phyloP scores from a whole-genome alignment of 352 stramenopile genomes.

The Vaucheria bursata region DNA sequence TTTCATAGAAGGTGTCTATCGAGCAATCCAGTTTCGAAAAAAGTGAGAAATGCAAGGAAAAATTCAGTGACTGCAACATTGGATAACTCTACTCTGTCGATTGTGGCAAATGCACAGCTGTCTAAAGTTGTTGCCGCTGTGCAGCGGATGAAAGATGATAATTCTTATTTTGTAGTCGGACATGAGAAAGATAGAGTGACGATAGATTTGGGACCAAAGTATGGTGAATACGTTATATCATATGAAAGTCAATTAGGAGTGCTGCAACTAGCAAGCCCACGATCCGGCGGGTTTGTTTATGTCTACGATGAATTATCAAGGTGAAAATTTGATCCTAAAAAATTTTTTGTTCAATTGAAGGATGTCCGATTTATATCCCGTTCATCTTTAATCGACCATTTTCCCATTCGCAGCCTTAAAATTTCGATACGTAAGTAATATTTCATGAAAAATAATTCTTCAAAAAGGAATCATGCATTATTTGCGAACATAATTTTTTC shows the following conservation, averaged over 20 bases:
- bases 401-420: background rate
- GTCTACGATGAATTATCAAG: slow-evolving; percentile 9
- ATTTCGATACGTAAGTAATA: background rate
- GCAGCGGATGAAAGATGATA: background rate
- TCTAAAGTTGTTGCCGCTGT: background rate
- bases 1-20: too few species aligned
- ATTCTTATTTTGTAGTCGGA: background rate
- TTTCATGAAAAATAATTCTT: background rate
- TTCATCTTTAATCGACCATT: background rate
- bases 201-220: slow-evolving; percentile 12
- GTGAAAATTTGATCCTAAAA: too few species aligned
- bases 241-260: background rate
- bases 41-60: too few species aligned
- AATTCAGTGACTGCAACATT: too few species aligned
- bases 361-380: background rate
- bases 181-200: background rate
- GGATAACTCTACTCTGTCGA: too few species aligned
- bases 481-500: background rate
- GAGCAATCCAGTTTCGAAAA: too few species aligned
- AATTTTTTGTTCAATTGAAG: too few species aligned
- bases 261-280: slow-evolving; percentile 5
- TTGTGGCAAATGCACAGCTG: background rate
- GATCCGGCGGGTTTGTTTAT: slow-evolving; percentile 18
- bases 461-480: background rate
- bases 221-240: slow-evolving; percentile 12